Evolutionary conservation across 768 basidiomycete genomes (phyloP).

Genomic region (Heimioporus sp.): DNA sequence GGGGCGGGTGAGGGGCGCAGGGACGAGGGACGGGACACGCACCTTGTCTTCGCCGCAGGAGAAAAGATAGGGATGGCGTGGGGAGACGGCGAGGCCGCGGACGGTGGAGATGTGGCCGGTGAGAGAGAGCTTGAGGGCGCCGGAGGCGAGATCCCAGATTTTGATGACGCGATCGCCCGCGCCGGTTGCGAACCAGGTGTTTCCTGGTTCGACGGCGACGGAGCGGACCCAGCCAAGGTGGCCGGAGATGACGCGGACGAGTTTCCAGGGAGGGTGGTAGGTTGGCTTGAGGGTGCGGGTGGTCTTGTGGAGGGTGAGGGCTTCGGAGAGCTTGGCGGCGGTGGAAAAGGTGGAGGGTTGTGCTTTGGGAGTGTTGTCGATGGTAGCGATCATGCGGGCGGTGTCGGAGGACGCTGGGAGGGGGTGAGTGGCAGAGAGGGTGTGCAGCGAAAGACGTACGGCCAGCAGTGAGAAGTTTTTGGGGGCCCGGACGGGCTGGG

Average conservation of each 20-base stretch:
- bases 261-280: conserved; percentile 96
- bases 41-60: conserved; percentile 99
- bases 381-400: conserved; percentile 67
- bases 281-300: conserved; percentile 92
- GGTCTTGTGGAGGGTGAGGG: conserved; percentile 89
- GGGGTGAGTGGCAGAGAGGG: conserved; percentile 9
- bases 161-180: conserved; percentile 98
- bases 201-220: conserved; percentile 95
- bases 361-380: conserved; percentile 69
- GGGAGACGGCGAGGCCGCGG: conserved; percentile 87
- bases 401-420: conserved; percentile 40
- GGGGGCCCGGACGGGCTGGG: conserved; percentile 75
- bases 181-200: conserved; percentile 98
- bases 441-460: conserved; percentile 39
- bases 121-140: conserved; percentile 94
- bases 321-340: conserved; percentile 72
- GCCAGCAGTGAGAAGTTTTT: conserved; percentile 73
- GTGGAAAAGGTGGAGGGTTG: conserved; percentile 72
- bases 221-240: conserved; percentile 98
- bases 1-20: background rate
- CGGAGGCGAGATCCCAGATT: conserved; percentile 97
- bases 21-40: conserved; percentile 11
- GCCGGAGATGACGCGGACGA: conserved; percentile 93
- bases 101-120: conserved; percentile 99
- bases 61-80: conserved; percentile 94